These are phyloP conservation scores for Plantago elongata DNA, from an alignment of 257 asterid genomes.

Conservation along the genomic window DNA sequence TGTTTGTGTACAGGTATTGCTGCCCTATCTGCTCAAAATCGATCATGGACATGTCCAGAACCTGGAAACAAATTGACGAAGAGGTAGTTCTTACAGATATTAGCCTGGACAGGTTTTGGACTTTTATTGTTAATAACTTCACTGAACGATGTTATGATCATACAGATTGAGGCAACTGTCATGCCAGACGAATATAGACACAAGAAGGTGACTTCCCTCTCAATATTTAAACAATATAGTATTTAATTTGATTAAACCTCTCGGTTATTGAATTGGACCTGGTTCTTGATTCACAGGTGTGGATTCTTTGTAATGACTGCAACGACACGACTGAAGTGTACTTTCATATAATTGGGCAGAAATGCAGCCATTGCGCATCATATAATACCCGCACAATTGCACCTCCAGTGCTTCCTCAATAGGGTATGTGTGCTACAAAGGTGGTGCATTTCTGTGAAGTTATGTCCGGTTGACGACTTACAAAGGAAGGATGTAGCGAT, in stretches of 20 bases:
- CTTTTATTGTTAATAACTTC: background rate
- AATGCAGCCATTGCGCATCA: slow-evolving; percentile 84
- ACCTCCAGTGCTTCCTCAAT: slow-evolving; percentile 85
- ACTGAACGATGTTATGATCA: background rate
- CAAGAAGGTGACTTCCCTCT: slow-evolving; percentile 56
- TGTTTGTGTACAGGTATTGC: slow-evolving; percentile 47
- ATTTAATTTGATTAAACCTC: slow-evolving; percentile 1
- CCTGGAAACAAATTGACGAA: slow-evolving; percentile 75
- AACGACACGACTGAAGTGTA: slow-evolving; percentile 82
- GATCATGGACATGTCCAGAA: slow-evolving; percentile 65
- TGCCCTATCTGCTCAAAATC: slow-evolving; percentile 94
- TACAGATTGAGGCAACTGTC: slow-evolving; percentile 72
- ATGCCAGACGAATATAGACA: slow-evolving; percentile 84
- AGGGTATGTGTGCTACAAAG: slow-evolving; percentile 17
- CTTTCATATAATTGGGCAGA: slow-evolving; percentile 88
- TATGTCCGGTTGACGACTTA: background rate
- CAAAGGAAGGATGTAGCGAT: background rate
- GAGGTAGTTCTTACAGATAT: slow-evolving; percentile 42
- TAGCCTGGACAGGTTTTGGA: background rate
- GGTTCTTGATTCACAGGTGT: slow-evolving; percentile 43
- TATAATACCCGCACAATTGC: slow-evolving; percentile 80
- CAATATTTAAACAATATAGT: background rate
- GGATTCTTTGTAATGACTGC: slow-evolving; percentile 97
- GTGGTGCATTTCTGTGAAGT: background rate
- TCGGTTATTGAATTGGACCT: background rate